Conservation (phyloP, 164 flowering plant genomes). For the Dillenia turbinata region DNA sequence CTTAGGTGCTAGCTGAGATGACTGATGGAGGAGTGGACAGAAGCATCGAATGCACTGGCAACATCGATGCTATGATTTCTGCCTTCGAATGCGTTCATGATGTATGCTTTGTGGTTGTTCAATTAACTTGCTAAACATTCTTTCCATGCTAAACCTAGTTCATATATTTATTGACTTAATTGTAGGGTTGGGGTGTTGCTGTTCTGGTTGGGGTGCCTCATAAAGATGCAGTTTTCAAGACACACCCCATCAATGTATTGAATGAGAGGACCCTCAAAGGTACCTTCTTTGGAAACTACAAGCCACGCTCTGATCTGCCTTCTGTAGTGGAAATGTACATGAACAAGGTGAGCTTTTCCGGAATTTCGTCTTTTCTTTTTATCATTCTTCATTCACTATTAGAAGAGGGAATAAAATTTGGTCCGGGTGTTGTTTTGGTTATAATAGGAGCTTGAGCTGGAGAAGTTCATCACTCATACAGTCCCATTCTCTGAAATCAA, state of each 20-base stretch:
- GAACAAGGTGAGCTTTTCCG: constrained; percentile 36
- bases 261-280: constrained; percentile 39
- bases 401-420: too few species aligned
- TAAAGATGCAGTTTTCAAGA: constrained; percentile 52
- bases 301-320: constrained; percentile 19
- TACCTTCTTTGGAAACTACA: constrained; percentile 31
- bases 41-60: constrained; percentile 65
- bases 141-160: too few species aligned
- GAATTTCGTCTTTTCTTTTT: too few species aligned
- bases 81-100: constrained; percentile 80
- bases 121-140: too few species aligned
- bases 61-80: constrained; percentile 55
- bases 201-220: constrained; percentile 55
- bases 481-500: constrained; percentile 11
- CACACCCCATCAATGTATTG: constrained; percentile 45
- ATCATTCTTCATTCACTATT: too few species aligned
- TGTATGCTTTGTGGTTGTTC: constrained; percentile 21
- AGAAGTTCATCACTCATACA: constrained; percentile 33
- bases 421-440: background rate
- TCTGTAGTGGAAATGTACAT: constrained; percentile 49
- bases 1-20: constrained; percentile 59
- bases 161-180: background rate
- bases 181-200: constrained; percentile 70
- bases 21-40: constrained; percentile 71
- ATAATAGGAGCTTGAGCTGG: constrained; percentile 36